Base-by-base conservation (phyloP, 805 yeast genomes). In the Metschnikowia noctiluminum region DNA sequence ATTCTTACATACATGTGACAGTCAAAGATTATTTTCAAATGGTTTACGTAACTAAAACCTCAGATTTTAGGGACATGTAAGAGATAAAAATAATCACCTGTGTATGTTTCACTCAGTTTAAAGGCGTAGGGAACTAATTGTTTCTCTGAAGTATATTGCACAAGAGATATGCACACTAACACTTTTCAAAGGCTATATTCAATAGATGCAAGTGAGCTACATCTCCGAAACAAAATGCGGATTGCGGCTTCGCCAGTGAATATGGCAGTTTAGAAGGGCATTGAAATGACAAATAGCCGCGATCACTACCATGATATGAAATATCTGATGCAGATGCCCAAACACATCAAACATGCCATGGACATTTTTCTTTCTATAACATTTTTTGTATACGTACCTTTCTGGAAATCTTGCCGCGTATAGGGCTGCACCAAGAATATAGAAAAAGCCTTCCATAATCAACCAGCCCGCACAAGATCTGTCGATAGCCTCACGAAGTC, bases 301-400 rank as follows among this genome's bases (percentile, higher is more conserved):
- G 11, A 82, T 55, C 0, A 88, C 90, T 7, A 89, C 96, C 58
- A 86, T 64, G 9, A 85, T 65, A 63, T 89, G 96, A 62, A 89
- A 89, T 9, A 89, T 76, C 61, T 89, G 96, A 63, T 89, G 97
- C 7, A 95, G 85, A 55, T 87, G 86, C 1, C 96, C 96, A 65
- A 80, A 75, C 10, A 80, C 59, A 56, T 89, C 96, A 62, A 77
- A 87, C 16, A 36, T 55, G 2, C 73, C 74, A 1, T 58, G 48
- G 10, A 48, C 14, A 2, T 60, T 55, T 7, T 39, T 44, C 7
- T 35, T 43, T 7, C 54, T 60, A 34, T 55, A 55, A 30, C 60
- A 57, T 9, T 64, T 67, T 2, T 52, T 41, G 49, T 68, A 68
- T 1, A 65, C 59, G 38, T 73, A 70, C 42, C 86, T 72, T 62